Evolutionary conservation across 495 filamentous ascomycete genomes (phyloP), one percentile per base, ranked within the genome.

Genomic region (Penicillium waksmanii): DNA sequence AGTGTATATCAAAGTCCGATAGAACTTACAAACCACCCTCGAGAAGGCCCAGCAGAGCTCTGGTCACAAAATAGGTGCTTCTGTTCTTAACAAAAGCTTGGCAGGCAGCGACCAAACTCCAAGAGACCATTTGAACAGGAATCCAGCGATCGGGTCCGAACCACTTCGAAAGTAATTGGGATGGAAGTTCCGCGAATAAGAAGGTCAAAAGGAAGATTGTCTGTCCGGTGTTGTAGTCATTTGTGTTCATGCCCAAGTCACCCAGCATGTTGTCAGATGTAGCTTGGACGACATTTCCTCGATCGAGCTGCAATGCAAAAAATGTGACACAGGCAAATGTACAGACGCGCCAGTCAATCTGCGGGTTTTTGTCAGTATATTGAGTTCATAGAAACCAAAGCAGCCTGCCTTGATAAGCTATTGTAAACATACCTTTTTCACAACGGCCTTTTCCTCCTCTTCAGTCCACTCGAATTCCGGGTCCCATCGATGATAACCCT

Each of bases 71-170:
- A 68, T 90, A 96, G 0, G 85, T 83, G 0, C 68, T 63, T n/a
- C 80, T 76, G 1, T 85, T 84, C 36, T 70, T 79, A 8, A 96
- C 66, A 56, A 86, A 86, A 11, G 89, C 85, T 71, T 94, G 90
- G 43, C 77, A 81, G 21, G 78, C 74, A 0, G 90, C 89, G 34
- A 93, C 84, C 9, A 92, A 60, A 65, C 86, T 89, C 89, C 91
- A 96, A 4, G 81, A 78, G 1, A 91, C 75, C 83, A 94, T 94
- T 64, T 94, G 90, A 27, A 87, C 74, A 0, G 92, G 91, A 53
- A 96, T 93, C 89, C 92, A 96, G 33, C 84, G 82, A 68, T 96
- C 92, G 0, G 92, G 90, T 0, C 92, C 92, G 23, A 94, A 58
- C 68, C 81, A 83, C 66, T 94, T 93, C 23, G 81, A 85, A 23